A percentile compares a stretch with the other conserved stretches of the same genome.
Conservation (phyloP, 768 basidiomycete species). For the Tricholoma bakamatsutake region DNA sequence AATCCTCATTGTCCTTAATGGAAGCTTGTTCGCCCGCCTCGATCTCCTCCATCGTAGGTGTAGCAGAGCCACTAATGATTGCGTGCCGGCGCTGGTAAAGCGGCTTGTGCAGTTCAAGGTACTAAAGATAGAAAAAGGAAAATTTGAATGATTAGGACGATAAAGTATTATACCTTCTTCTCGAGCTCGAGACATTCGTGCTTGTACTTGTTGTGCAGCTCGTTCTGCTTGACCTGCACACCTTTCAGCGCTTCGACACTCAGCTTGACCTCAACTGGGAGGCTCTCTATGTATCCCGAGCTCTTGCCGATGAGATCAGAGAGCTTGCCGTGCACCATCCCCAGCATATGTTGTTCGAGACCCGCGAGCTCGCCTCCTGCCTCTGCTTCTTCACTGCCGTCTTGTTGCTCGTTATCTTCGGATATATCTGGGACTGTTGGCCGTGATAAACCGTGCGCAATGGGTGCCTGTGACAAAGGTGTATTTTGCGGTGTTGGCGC, state of each 20-base stretch:
- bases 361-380: slow-evolving; percentile 28
- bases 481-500: slow-evolving; percentile 97
- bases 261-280: slow-evolving; percentile 75
- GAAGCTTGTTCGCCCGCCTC: slow-evolving; percentile 70
- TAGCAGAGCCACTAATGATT: slow-evolving; percentile 73
- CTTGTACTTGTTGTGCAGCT: slow-evolving; percentile 92
- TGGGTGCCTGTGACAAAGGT: slow-evolving; percentile 76
- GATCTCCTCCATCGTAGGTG: slow-evolving; percentile 78
- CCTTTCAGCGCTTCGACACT: slow-evolving; percentile 92
- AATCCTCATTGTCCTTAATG: slow-evolving; percentile 69
- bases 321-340: slow-evolving; percentile 86
- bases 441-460: slow-evolving; percentile 72
- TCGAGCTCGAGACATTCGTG: slow-evolving; percentile 92
- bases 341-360: slow-evolving; percentile 62
- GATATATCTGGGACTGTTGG: slow-evolving; percentile 86
- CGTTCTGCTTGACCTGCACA: slow-evolving; percentile 85
- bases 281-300: slow-evolving; percentile 90
- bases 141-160: slow-evolving; percentile 3
- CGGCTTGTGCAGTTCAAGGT: slow-evolving; percentile 72
- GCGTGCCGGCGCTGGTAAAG: slow-evolving; percentile 81
- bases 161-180: slow-evolving; percentile 65
- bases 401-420: slow-evolving; percentile 73
- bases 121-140: slow-evolving; percentile 37
- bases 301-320: slow-evolving; percentile 82
- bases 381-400: slow-evolving; percentile 39